A percentile compares a stretch with the other conserved stretches of the same genome.
Conservation (phyloP, 805 yeast species). For the Starmerella gropengiesseri region DNA sequence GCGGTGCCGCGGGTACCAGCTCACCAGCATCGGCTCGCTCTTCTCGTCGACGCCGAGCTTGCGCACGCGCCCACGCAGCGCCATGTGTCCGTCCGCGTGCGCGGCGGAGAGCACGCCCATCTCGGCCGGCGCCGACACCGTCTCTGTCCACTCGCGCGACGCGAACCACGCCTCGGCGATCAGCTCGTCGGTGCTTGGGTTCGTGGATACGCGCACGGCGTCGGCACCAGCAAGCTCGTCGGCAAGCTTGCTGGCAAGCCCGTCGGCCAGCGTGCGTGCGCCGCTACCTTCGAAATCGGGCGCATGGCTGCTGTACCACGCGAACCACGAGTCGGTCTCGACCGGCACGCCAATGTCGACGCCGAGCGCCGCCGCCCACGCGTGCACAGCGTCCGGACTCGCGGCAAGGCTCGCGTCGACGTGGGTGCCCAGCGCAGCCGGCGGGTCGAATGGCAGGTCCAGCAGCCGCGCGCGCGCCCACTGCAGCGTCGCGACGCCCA, state of each 20-base stretch:
- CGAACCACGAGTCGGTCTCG: conserved; percentile 5
- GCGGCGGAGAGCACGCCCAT: conserved; percentile 19
- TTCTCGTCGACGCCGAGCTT: conserved; percentile 9
- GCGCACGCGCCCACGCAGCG: conserved; percentile 17
- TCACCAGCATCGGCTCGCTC: conserved; percentile 20
- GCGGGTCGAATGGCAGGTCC: conserved; percentile 23
- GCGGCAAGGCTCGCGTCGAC: conserved; percentile 26
- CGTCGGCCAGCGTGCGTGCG: too few species aligned
- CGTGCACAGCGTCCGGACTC: conserved; percentile 11
- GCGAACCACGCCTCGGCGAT: conserved; percentile 24
- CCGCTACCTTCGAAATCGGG: too few species aligned
- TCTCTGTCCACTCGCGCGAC: conserved; percentile 11
- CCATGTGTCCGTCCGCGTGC: conserved; percentile 2
- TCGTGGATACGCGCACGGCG: conserved; percentile 8
- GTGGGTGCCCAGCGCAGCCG: conserved; percentile 24
- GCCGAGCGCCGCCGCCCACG: conserved; percentile 5
- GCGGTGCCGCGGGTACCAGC: conserved; percentile 18
- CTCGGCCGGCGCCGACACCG: conserved; percentile 11
- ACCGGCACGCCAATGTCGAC: conserved; percentile 1
- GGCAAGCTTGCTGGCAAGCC: too few species aligned
- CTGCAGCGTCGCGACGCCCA: conserved; percentile 3
- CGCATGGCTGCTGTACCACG: background rate
- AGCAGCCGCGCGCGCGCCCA: conserved; percentile 13
- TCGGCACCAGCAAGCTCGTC: background rate
- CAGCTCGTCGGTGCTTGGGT: conserved; percentile 15